Base-by-base conservation (phyloP, 495 filamentous ascomycete species). In the Hypomontagnella monticulosa region DNA sequence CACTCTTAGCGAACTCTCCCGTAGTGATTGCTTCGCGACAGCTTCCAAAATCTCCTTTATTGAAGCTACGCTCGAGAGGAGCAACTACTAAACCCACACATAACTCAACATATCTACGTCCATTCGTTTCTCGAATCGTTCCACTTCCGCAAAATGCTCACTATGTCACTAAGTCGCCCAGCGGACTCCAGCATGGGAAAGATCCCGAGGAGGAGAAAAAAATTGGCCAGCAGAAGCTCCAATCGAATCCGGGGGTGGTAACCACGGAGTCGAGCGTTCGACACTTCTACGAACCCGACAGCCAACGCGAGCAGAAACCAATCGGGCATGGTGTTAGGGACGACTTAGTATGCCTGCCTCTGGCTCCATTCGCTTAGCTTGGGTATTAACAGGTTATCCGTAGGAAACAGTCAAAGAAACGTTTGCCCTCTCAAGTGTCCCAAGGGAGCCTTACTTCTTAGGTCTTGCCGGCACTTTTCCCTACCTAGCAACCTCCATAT, bases 391-490 rank as follows among this genome's bases (percentile, higher is more conserved):
- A 1, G 9, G 43, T 30, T 40, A 52, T 47, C 58, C 18, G n/a
- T 62, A 97, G 93, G 79, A 86, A 81, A 88, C 85, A 1, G 87
- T 98, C 77, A 89, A 89, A 71, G 91, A 95, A n/a, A 95, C 93
- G 9, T 96, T 99, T 78, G 86, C 85, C 47, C 79, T 99, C 20
- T 69, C 78, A 20, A 82, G 81, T 3, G 94, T 98, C 18, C 95
- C 95, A 32, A 85, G 82, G 73, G 89, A 97, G 72, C 86, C 93
- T 40, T 88, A 92, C 56, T 82, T 82, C 69, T 83, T 99, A 61
- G 96, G 95, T 46, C 83, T 96, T 69, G 92, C 93, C 10, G 95
- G 95, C 74, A 90, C 96, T 3, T 62, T 98, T 10, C 95, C 95
- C 4, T 99, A 99, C 80, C 75, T 96, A 10, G 92, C 84, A 34